These are phyloP conservation scores for Saururus chinensis DNA, from an alignment of 164 flowering plant genomes.

Conservation along the genomic window DNA sequence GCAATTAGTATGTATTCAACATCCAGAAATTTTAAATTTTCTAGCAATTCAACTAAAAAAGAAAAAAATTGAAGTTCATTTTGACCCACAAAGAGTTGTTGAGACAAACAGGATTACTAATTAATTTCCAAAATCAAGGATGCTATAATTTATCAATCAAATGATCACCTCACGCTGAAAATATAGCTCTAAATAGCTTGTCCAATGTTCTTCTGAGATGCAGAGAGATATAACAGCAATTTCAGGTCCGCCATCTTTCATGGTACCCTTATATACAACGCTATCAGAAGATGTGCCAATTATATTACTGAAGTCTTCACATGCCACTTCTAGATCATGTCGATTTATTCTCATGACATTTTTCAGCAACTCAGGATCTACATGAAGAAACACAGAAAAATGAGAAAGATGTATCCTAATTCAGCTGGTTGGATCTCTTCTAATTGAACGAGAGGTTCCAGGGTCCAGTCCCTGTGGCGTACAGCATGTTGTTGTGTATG, in stretches of 20 bases:
- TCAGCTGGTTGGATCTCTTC: too few species aligned
- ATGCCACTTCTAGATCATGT: conserved; percentile 93
- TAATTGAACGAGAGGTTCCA: too few species aligned
- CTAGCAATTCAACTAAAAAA: too few species aligned
- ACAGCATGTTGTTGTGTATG: too few species aligned
- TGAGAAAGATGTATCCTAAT: not conserved
- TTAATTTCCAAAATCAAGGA: too few species aligned
- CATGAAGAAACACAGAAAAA: not conserved
- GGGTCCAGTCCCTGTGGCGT: too few species aligned
- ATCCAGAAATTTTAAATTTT: too few species aligned
- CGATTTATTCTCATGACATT: conserved; percentile 54
- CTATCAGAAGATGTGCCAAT: conserved; percentile 94
- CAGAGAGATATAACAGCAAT: conserved; percentile 88
- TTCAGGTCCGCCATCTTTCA: conserved; percentile 76
- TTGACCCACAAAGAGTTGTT: too few species aligned
- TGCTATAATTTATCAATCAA: not conserved
- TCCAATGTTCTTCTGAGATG: conserved; percentile 85
- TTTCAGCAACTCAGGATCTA: conserved; percentile 69
- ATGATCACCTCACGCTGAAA: conserved; percentile 72
- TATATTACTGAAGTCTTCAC: conserved; percentile 98
- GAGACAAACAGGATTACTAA: too few species aligned
- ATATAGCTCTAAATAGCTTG: conserved; percentile 75
- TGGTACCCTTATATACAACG: conserved; percentile 72
- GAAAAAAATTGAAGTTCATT: too few species aligned
- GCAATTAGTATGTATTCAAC: too few species aligned